These are phyloP conservation scores for Tilletiopsis washingtonensis DNA, from an alignment of 1,284 basidiomycete species.

Conservation along the genomic window DNA sequence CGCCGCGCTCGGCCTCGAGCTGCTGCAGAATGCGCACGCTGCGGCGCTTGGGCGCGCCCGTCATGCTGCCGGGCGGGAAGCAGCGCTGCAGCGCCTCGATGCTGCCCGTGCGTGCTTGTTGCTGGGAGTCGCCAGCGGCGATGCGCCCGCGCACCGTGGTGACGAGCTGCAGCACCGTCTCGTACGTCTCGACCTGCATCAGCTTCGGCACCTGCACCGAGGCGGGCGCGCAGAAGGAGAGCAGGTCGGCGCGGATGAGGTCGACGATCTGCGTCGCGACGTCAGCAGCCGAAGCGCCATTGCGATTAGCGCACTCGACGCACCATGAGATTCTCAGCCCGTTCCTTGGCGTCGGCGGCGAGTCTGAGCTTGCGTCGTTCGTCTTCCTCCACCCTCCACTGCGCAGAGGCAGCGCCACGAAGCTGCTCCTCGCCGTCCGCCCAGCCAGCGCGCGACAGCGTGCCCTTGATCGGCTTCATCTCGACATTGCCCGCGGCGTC, in stretches of 20 bases:
- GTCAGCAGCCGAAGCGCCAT: background rate
- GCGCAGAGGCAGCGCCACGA: background rate
- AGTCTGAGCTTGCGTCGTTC: conserved; percentile 50
- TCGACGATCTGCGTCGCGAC: conserved; percentile 65
- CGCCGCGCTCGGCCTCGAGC: conserved; percentile 55
- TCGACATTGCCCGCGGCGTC: conserved; percentile 63
- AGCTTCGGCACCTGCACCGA: conserved; percentile 76
- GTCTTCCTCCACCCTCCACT: background rate
- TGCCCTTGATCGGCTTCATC: conserved; percentile 93
- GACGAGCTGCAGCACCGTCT: conserved; percentile 92
- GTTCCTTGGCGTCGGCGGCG: conserved; percentile 73
- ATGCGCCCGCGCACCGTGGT: conserved; percentile 68
- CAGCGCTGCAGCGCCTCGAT: conserved; percentile 71
- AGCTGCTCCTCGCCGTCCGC: conserved; percentile 27
- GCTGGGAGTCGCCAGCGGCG: conserved; percentile 14
- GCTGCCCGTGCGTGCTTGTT: conserved; percentile 50
- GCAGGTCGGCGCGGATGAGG: conserved; percentile 84
- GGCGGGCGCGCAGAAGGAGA: conserved; percentile 60
- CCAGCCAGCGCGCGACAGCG: conserved; percentile 37
- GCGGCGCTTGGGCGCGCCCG: conserved; percentile 89
- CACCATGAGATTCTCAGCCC: conserved; percentile 91
- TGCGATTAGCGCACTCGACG: conserved; percentile 9
- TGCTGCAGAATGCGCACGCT: conserved; percentile 80
- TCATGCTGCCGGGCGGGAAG: conserved; percentile 73
- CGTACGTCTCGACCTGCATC: conserved; percentile 82